These are phyloP conservation scores for Eucalyptus dawsonii DNA, from an alignment of 345 rosid species.

Conservation along the genomic window DNA sequence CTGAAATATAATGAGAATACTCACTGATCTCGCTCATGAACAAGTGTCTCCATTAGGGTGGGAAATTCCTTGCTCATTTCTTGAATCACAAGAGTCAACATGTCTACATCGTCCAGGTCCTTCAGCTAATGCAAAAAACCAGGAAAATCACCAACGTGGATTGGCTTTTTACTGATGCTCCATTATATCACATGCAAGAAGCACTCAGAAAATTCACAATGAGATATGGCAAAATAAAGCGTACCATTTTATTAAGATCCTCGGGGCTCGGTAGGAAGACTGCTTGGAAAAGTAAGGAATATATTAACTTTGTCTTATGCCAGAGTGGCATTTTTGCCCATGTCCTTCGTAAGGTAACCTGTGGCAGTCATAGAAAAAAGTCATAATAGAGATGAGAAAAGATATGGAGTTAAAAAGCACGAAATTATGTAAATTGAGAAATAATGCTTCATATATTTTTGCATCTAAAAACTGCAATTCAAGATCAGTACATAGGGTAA, in stretches of 20 bases:
- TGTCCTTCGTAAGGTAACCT: conserved; percentile 70
- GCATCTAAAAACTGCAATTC: not conserved
- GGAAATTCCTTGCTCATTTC: conserved; percentile 99
- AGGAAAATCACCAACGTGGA: not conserved
- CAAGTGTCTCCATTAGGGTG: conserved; percentile 86
- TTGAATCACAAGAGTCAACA: conserved; percentile 93
- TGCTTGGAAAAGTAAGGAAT: conserved; percentile 60
- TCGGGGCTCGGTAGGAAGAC: conserved; percentile 68
- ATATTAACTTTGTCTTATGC: conserved; percentile 68
- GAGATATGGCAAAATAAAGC: not conserved
- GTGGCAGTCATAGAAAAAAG: conserved; percentile 4
- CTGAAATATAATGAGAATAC: conserved; percentile 9
- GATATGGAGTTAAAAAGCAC: not conserved
- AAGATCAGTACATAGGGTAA: not conserved
- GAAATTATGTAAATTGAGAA: not conserved
- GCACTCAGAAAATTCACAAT: not conserved
- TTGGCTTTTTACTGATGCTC: not conserved
- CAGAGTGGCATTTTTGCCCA: conserved; percentile 91
- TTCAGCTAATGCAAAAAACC: conserved; percentile 44
- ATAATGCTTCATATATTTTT: not conserved
- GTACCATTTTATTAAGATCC: conserved; percentile 78
- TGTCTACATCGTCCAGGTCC: conserved; percentile 87
- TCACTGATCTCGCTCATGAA: conserved; percentile 96
- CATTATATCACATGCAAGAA: not conserved
- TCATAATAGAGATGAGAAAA: not conserved